Conservation (phyloP, 139 green algal genomes). For the Coelastrella sp. region DNA sequence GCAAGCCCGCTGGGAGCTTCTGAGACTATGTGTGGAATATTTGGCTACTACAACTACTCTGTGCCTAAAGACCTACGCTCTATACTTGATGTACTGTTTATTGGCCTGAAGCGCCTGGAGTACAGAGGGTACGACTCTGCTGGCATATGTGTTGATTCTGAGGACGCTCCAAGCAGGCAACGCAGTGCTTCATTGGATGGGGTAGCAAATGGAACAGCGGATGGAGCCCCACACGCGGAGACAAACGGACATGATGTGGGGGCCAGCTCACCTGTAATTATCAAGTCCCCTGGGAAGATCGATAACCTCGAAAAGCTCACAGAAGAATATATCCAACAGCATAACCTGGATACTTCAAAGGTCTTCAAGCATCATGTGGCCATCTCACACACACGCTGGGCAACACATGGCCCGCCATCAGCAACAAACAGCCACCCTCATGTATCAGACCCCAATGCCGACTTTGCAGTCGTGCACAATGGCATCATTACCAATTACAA, state of each 20-base stretch:
- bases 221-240: neutral
- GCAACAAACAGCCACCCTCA: slow-evolving; percentile 94
- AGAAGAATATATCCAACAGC: slow-evolving; percentile 47
- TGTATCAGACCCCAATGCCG: slow-evolving; percentile 75
- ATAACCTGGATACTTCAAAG: slow-evolving; percentile 19
- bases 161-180: slow-evolving; percentile 46
- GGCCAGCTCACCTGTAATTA: slow-evolving; percentile 19
- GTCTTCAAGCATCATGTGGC: slow-evolving; percentile 71
- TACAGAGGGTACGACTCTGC: slow-evolving; percentile 98
- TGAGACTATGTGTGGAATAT: slow-evolving; percentile 83
- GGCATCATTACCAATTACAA: slow-evolving; percentile 99
- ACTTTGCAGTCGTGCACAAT: slow-evolving; percentile 99
- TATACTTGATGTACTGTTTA: slow-evolving; percentile 92
- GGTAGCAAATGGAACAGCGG: slow-evolving; percentile 7
- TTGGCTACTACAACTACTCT: slow-evolving; percentile 95
- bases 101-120: slow-evolving; percentile 93
- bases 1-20: neutral
- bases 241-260: neutral
- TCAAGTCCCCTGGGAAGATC: slow-evolving; percentile 95
- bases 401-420: slow-evolving; percentile 93
- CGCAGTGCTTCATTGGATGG: slow-evolving; percentile 51
- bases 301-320: slow-evolving; percentile 80
- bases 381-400: slow-evolving; percentile 99
- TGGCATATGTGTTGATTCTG: slow-evolving; percentile 90
- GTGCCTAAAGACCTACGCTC: slow-evolving; percentile 67